Conservation (phyloP, 495 filamentous ascomycete genomes). For the Lasiosphaeris hirsuta region DNA sequence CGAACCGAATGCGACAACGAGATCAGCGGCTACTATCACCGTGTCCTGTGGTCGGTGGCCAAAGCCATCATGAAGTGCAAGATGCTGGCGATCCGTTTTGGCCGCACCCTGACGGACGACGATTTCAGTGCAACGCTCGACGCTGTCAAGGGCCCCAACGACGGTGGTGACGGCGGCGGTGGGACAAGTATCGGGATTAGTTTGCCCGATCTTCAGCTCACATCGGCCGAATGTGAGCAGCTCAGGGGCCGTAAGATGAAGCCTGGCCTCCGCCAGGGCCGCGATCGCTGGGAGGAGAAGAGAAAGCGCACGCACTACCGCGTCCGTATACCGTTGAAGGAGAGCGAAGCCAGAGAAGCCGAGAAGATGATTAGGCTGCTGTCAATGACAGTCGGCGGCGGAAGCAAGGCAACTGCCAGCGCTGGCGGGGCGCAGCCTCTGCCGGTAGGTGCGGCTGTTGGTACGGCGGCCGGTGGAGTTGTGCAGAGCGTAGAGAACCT, state of each 20-base stretch:
- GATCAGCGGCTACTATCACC: slow-evolving; percentile 75
- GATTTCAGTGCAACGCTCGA: slow-evolving; percentile 47
- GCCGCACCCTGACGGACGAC: slow-evolving; percentile 45
- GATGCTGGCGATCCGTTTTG: slow-evolving; percentile 52
- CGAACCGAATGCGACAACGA: slow-evolving; percentile 53
- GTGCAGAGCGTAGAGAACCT: background rate
- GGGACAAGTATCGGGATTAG: slow-evolving; percentile 46
- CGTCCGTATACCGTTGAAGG: slow-evolving; percentile 40
- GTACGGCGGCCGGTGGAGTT: background rate
- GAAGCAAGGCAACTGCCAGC: background rate
- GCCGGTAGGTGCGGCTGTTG: background rate
- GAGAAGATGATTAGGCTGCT: slow-evolving; percentile 32
- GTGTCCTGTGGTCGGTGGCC: slow-evolving; percentile 72
- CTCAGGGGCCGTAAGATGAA: slow-evolving; percentile 27
- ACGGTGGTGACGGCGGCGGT: slow-evolving; percentile 34
- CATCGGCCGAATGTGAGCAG: slow-evolving; percentile 38
- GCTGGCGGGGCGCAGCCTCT: background rate
- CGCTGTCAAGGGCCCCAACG: slow-evolving; percentile 30
- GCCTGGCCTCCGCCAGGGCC: slow-evolving; percentile 20
- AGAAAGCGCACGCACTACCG: slow-evolving; percentile 28
- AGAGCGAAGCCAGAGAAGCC: slow-evolving; percentile 30
- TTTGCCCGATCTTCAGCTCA: slow-evolving; percentile 51
- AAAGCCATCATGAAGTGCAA: slow-evolving; percentile 84
- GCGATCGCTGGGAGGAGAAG: slow-evolving; percentile 24
- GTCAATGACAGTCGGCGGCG: slow-evolving; percentile 5